Base-by-base conservation (phyloP, 2,329 filamentous ascomycete genomes). In the Penicillium corylophilum region DNA sequence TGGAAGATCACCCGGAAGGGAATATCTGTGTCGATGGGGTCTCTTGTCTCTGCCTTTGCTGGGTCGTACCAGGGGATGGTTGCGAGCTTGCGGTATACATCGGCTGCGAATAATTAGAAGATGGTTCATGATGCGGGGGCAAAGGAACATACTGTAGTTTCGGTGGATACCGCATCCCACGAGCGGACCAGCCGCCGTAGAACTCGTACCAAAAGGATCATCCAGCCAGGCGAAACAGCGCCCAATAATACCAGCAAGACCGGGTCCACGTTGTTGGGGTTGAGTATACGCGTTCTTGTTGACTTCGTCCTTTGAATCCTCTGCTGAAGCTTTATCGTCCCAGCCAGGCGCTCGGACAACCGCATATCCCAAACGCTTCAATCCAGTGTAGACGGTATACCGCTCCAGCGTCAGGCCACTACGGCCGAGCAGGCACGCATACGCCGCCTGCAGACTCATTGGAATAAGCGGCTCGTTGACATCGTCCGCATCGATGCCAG, bases 401-500 rank as follows among this genome's bases (percentile, higher is more conserved):
- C 90, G 85, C 61, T 95, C 90, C 53, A 96, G 76, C 0, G 81
- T 83, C 58, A 86, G 61, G 9, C 78, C 80, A 24, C 73, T 86
- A 22, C 82, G 77, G 1, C 90, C 90, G 57, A 96, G 82, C 47
- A 96, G 85, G 20, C 90, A 81, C 5, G 92, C 83, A 75, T 97
- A 97, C 0, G 91, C 91, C 5, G 89, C 92, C 70, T 97, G 90
- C 35, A 97, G 74, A 71, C 89, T 95, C 77, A 99, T 86, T 0
- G 93, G 91, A n/a, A 94, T 71, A 0, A 87, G 88, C 4, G 80
- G 74, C 6, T 85, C 81, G 51, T 46, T 44, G 2, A 28, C 26
- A 26, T 64, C 59, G 5, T 66, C 67, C 5, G 69, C 66, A 33
- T 62, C 62, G 1, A 50, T 54, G 15, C 49, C 45, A 4, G 58